These are phyloP conservation scores for Huntiella savannae DNA, from an alignment of 2,329 filamentous ascomycete species.

Conservation along the genomic window DNA sequence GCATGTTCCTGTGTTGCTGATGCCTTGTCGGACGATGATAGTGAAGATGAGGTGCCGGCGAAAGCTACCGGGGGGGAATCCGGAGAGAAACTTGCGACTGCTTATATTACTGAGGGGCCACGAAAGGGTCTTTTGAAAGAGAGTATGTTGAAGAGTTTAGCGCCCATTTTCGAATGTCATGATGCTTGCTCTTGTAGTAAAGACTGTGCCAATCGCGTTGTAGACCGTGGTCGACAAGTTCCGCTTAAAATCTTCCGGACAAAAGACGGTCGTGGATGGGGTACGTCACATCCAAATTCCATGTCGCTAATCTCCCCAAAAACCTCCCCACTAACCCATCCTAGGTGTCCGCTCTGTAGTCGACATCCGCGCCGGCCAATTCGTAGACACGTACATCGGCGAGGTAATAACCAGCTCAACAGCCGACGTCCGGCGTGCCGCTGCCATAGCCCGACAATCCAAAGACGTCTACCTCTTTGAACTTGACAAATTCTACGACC, in stretches of 20 bases:
- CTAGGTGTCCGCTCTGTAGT: constrained; percentile 44
- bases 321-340: not conserved
- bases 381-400: constrained; percentile 63
- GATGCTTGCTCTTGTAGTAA: constrained; percentile 44
- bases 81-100: constrained; percentile 26
- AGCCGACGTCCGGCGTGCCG: constrained; percentile 43
- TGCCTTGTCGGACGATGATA: constrained; percentile 30
- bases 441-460: constrained; percentile 33
- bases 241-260: constrained; percentile 64
- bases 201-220: constrained; percentile 54
- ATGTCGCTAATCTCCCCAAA: not conserved
- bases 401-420: constrained; percentile 46
- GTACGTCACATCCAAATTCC: constrained; percentile 21
- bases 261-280: constrained; percentile 49
- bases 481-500: constrained; percentile 59
- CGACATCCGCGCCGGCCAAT: constrained; percentile 51
- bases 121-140: constrained; percentile 33
- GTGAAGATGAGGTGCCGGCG: constrained; percentile 7
- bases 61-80: constrained; percentile 14
- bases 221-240: constrained; percentile 53
- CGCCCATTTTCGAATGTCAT: constrained; percentile 68
- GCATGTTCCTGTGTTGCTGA: constrained; percentile 53
- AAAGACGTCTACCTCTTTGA: constrained; percentile 67
- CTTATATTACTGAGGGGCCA: constrained; percentile 40
- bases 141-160: constrained; percentile 31